These are phyloP conservation scores for Leccinum barrowsii DNA, from an alignment of 768 basidiomycete species.

Conservation along the genomic window DNA sequence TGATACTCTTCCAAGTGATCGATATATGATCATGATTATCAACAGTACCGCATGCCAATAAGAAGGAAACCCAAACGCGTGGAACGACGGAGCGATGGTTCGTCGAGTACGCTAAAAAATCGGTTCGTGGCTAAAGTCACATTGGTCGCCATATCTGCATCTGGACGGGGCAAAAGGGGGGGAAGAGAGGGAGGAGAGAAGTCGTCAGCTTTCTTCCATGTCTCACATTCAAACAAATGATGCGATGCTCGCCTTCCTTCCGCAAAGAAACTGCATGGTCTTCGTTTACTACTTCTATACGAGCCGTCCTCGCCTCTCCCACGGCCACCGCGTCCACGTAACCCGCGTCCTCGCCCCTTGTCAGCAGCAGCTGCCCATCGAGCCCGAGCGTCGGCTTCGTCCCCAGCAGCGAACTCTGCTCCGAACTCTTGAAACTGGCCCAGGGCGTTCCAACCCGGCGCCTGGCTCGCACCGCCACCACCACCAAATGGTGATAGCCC, in stretches of 20 bases:
- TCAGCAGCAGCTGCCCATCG: slow-evolving; percentile 41
- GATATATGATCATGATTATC: slow-evolving; percentile 8
- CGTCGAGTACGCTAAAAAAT: slow-evolving; percentile 24
- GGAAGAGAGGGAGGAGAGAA: not conserved
- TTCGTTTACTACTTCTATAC: slow-evolving; percentile 79
- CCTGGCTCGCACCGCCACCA: slow-evolving; percentile 32
- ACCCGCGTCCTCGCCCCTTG: slow-evolving; percentile 52
- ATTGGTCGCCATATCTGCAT: slow-evolving; percentile 87
- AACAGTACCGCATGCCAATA: slow-evolving; percentile 17
- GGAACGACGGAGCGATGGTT: not conserved
- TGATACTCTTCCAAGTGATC: slow-evolving; percentile 11
- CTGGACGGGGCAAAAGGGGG: slow-evolving; percentile 33
- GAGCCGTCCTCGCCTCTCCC: slow-evolving; percentile 54
- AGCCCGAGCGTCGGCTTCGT: slow-evolving; percentile 40
- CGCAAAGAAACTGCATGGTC: slow-evolving; percentile 87
- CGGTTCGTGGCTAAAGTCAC: slow-evolving; percentile 75
- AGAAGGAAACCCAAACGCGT: not conserved
- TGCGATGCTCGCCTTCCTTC: slow-evolving; percentile 86
- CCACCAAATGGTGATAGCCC: slow-evolving; percentile 32
- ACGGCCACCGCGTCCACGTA: slow-evolving; percentile 56
- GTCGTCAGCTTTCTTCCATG: slow-evolving; percentile 33
- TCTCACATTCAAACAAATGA: slow-evolving; percentile 30
- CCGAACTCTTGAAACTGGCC: slow-evolving; percentile 46
- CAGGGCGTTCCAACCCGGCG: slow-evolving; percentile 36
- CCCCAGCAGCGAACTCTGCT: slow-evolving; percentile 45